Percentiles rank a stretch among this genome's conserved stretches.
These are phyloP conservation scores for Nigrograna mackinnonii DNA, from an alignment of 2,329 filamentous ascomycete genomes.

Conservation along the genomic window DNA sequence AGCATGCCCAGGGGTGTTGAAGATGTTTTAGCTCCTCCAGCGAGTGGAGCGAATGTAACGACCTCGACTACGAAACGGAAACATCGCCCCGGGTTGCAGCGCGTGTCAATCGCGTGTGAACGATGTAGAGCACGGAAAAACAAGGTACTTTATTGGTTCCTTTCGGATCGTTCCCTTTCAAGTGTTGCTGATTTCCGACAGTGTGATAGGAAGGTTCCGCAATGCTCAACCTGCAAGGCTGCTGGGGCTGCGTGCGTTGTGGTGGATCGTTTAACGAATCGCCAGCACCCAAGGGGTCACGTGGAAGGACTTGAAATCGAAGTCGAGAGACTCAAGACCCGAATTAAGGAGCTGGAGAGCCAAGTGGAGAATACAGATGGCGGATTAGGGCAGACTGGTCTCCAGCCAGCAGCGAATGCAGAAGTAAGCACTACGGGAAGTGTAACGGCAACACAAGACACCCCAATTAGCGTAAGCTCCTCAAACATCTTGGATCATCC, in stretches of 20 bases:
- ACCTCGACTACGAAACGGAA: neutral
- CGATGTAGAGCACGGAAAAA: conserved; percentile 2
- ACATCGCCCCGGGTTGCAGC: conserved; percentile 5
- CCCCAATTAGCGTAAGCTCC: neutral
- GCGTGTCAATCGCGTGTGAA: conserved; percentile 2
- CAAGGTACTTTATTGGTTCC: neutral
- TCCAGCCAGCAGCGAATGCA: neutral
- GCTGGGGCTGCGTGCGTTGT: conserved; percentile 2
- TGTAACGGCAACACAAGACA: neutral
- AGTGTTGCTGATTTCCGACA: neutral
- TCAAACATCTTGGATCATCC: neutral
- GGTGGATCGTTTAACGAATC: conserved; percentile 3
- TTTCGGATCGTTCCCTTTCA: neutral
- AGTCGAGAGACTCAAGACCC: conserved; percentile 1
- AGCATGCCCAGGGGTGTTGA: neutral
- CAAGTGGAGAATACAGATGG: neutral
- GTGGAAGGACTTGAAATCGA: conserved; percentile 3
- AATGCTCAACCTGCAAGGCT: conserved; percentile 3
- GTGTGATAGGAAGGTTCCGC: conserved; percentile 2
- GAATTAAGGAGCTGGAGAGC: conserved; percentile 1
- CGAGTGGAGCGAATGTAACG: neutral
- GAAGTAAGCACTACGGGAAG: neutral
- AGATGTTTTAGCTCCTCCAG: neutral
- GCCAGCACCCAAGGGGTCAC: conserved; percentile 2
- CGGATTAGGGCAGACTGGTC: too few species aligned